Conservation (phyloP, 805 yeast species). For the Saturnispora dispora region DNA sequence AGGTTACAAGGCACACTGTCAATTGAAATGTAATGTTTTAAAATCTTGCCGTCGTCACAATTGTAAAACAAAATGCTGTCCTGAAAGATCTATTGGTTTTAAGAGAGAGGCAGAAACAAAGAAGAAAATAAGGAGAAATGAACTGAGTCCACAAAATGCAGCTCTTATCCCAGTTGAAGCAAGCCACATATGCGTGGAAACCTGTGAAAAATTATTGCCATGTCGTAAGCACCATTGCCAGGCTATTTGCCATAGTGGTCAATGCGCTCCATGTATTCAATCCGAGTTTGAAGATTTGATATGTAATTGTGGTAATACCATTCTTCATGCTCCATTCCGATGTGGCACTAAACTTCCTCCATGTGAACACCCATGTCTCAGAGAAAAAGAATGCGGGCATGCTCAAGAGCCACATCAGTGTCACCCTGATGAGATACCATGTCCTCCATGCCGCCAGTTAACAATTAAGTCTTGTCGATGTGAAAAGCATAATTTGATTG, state of each 20-base stretch:
- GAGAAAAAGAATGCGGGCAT: conserved; percentile 61
- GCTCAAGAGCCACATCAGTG: conserved; percentile 60
- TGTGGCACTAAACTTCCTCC: conserved; percentile 65
- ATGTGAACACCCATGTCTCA: conserved; percentile 57
- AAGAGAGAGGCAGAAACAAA: conserved; percentile 41
- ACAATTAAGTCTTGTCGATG: conserved; percentile 25
- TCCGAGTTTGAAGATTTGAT: conserved; percentile 70
- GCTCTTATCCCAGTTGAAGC: conserved; percentile 62
- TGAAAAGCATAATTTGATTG: conserved; percentile 30
- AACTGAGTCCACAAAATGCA: conserved; percentile 26
- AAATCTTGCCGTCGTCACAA: conserved; percentile 76
- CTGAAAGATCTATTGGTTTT: conserved; percentile 52
- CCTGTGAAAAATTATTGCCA: conserved; percentile 50
- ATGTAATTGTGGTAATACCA: conserved; percentile 75
- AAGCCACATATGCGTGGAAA: conserved; percentile 59
- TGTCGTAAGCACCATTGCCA: conserved; percentile 64
- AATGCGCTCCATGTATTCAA: conserved; percentile 73
- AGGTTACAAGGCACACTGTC: conserved; percentile 52
- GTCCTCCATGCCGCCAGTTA: conserved; percentile 67
- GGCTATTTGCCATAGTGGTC: conserved; percentile 68
- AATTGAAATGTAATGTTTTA: conserved; percentile 61
- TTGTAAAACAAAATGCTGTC: conserved; percentile 63
- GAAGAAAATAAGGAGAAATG: conserved; percentile 41
- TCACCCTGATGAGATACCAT: conserved; percentile 52
- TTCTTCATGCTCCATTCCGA: conserved; percentile 72